These are phyloP conservation scores for Ascochyta koolunga DNA, from an alignment of 2,329 filamentous ascomycete species.

Conservation along the genomic window DNA sequence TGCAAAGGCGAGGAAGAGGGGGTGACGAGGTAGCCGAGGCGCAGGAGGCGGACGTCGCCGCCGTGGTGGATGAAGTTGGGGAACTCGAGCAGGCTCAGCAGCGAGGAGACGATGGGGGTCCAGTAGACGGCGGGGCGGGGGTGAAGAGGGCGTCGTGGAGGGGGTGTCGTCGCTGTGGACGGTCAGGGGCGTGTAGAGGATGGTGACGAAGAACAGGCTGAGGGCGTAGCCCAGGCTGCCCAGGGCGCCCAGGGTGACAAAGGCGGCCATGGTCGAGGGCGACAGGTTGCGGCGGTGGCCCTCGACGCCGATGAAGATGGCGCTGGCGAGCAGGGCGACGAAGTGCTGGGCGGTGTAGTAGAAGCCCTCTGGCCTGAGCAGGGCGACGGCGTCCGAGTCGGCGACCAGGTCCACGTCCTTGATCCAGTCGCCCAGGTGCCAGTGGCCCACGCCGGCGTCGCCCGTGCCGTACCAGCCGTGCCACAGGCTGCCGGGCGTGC, in stretches of 20 bases:
- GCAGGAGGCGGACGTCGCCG: slow-evolving; percentile 31
- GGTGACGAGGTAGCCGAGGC: slow-evolving; percentile 36
- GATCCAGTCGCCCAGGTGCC: slow-evolving; percentile 59
- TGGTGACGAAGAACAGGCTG: slow-evolving; percentile 66
- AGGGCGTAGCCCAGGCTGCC: slow-evolving; percentile 67
- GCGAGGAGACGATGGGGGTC: slow-evolving; percentile 53
- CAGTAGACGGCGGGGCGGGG: slow-evolving; percentile 42
- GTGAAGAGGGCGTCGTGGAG: slow-evolving; percentile 43
- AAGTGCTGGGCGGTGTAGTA: slow-evolving; percentile 70
- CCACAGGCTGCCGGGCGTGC: slow-evolving; percentile 51
- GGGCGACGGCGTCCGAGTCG: slow-evolving; percentile 62
- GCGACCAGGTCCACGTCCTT: slow-evolving; percentile 59
- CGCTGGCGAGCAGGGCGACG: slow-evolving; percentile 61
- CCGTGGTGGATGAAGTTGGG: slow-evolving; percentile 32
- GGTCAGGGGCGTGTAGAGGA: slow-evolving; percentile 63
- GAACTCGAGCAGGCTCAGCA: slow-evolving; percentile 54
- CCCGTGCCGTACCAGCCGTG: slow-evolving; percentile 49
- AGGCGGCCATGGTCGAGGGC: slow-evolving; percentile 57
- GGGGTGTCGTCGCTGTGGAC: slow-evolving; percentile 43
- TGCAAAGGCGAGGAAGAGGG: slow-evolving; percentile 46
- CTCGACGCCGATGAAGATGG: slow-evolving; percentile 64
- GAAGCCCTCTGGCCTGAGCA: slow-evolving; percentile 61
- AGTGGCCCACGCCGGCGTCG: slow-evolving; percentile 34
- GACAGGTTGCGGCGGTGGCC: slow-evolving; percentile 64
- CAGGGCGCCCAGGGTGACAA: slow-evolving; percentile 64